Percentiles rank a stretch among this genome's conserved stretches.
phyloP scores from a whole-genome alignment of 2,329 filamentous ascomycete genomes.

The Nigrospora sphaerica region DNA sequence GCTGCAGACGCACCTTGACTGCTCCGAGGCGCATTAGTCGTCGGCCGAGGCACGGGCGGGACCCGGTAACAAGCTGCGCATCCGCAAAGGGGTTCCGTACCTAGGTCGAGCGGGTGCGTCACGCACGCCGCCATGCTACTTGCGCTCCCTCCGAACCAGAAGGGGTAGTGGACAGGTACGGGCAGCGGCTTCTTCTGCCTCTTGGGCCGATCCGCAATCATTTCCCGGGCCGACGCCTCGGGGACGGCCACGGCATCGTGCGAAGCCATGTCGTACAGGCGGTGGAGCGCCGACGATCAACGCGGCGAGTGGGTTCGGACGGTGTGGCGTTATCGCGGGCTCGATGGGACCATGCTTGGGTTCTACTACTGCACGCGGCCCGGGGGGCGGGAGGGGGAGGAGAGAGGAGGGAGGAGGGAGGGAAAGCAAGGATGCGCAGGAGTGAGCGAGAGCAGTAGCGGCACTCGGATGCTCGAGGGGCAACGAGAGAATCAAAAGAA shows the following conservation, averaged over 20 bases:
- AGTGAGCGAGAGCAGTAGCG: too few relatives aligned
- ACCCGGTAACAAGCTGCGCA: too few relatives aligned
- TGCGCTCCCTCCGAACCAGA: slow-evolving; percentile 96
- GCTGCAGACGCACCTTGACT: slow-evolving; percentile 78
- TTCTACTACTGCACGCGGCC: too few relatives aligned
- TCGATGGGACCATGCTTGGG: too few relatives aligned
- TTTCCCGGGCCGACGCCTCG: slow-evolving; percentile 3
- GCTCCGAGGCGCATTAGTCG: slow-evolving; percentile 4
- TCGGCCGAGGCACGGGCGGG: neutral
- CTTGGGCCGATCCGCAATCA: slow-evolving; percentile 7
- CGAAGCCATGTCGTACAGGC: slow-evolving; percentile 4
- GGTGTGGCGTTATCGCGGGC: too few relatives aligned
- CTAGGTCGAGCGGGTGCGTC: slow-evolving; percentile 87
- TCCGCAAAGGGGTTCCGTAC: slow-evolving; percentile 35
- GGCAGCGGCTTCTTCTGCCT: slow-evolving; percentile 33
- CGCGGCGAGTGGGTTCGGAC: too few relatives aligned
- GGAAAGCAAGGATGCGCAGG: too few relatives aligned
- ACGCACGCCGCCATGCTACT: slow-evolving; percentile 86
- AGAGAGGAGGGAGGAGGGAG: too few relatives aligned
- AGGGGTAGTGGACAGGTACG: slow-evolving; percentile 53
- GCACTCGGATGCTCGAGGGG: too few relatives aligned
- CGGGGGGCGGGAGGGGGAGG: too few relatives aligned
- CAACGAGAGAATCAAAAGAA: too few relatives aligned
- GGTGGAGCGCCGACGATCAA: slow-evolving; percentile 1
- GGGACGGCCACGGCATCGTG: slow-evolving; percentile 11